These are phyloP conservation scores for Rusavskia elegans DNA, from an alignment of 495 filamentous ascomycete genomes.

Conservation along the genomic window DNA sequence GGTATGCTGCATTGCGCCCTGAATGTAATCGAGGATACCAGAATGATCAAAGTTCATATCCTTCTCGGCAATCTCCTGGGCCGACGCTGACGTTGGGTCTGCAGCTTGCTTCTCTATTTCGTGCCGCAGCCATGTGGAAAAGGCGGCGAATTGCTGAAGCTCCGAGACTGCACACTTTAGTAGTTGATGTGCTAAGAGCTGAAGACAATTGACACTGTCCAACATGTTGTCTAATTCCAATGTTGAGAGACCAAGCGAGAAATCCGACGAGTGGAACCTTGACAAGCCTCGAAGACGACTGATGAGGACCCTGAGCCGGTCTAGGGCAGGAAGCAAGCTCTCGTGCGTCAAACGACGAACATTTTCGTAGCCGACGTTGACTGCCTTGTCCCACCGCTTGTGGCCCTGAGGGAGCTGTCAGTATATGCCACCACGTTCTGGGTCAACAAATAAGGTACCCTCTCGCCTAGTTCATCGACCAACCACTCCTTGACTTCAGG, in stretches of 20 bases:
- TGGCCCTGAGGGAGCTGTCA: slow-evolving; percentile 45
- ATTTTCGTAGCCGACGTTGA: slow-evolving; percentile 56
- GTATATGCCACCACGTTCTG: neutral
- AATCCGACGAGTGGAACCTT: slow-evolving; percentile 55
- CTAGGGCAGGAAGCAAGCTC: slow-evolving; percentile 72
- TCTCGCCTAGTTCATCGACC: slow-evolving; percentile 69
- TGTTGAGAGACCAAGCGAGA: slow-evolving; percentile 47
- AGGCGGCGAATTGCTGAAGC: slow-evolving; percentile 57
- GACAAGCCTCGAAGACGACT: slow-evolving; percentile 76
- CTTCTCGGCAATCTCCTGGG: slow-evolving; percentile 31
- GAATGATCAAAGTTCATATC: slow-evolving; percentile 30
- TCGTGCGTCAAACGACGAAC: slow-evolving; percentile 68
- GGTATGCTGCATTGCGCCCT: slow-evolving; percentile 33
- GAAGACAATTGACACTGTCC: slow-evolving; percentile 58
- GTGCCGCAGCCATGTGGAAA: slow-evolving; percentile 71
- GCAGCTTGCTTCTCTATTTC: slow-evolving; percentile 52
- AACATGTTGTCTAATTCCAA: slow-evolving; percentile 40
- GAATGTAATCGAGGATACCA: slow-evolving; percentile 33
- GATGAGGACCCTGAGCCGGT: slow-evolving; percentile 67
- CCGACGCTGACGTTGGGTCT: slow-evolving; percentile 28
- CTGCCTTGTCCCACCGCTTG: slow-evolving; percentile 88
- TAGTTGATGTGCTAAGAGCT: slow-evolving; percentile 58
- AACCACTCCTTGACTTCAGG: slow-evolving; percentile 72
- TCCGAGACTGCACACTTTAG: slow-evolving; percentile 60
- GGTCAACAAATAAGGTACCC: slow-evolving; percentile 34